Conservation (phyloP, 129 eudicot genomes). For the Flaveria linearis region DNA sequence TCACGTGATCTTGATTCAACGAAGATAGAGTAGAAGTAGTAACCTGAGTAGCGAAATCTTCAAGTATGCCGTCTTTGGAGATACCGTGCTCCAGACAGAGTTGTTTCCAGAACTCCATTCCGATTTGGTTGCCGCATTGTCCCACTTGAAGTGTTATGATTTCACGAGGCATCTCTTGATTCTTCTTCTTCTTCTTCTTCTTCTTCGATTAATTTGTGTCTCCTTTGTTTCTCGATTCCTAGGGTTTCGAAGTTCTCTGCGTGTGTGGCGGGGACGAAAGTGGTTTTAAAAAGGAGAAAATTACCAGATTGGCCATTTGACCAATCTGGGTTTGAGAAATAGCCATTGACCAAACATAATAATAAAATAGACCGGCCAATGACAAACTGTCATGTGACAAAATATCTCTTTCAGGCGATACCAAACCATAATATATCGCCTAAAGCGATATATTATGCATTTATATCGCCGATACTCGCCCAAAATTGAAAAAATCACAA, state of each 20-base stretch:
- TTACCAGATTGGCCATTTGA: too few relatives aligned
- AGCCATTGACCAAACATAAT: too few relatives aligned
- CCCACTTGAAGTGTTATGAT: slow-evolving; percentile 96
- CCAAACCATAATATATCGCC: too few relatives aligned
- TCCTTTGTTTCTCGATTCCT: neutral
- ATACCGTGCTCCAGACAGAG: slow-evolving; percentile 98
- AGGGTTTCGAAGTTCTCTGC: slow-evolving; percentile 29
- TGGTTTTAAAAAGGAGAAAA: slow-evolving; percentile 3
- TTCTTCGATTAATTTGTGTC: neutral
- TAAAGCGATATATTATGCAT: too few relatives aligned
- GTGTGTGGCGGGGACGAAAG: slow-evolving; percentile 26
- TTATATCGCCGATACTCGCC: too few relatives aligned
- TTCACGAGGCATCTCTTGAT: slow-evolving; percentile 76
- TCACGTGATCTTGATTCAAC: neutral
- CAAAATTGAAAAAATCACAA: too few relatives aligned
- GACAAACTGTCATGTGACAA: too few relatives aligned
- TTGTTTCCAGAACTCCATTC: slow-evolving; percentile 99
- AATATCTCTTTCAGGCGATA: too few relatives aligned
- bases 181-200: too few relatives aligned
- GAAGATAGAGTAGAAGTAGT: neutral
- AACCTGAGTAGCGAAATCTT: slow-evolving; percentile 99
- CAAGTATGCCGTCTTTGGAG: slow-evolving; percentile 96
- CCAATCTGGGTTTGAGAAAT: too few relatives aligned
- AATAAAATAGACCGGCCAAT: too few relatives aligned
- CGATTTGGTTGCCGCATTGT: slow-evolving; percentile 99